Base-by-base conservation (phyloP, 2,329 filamentous ascomycete species). In the Cladosporium sp. region DNA sequence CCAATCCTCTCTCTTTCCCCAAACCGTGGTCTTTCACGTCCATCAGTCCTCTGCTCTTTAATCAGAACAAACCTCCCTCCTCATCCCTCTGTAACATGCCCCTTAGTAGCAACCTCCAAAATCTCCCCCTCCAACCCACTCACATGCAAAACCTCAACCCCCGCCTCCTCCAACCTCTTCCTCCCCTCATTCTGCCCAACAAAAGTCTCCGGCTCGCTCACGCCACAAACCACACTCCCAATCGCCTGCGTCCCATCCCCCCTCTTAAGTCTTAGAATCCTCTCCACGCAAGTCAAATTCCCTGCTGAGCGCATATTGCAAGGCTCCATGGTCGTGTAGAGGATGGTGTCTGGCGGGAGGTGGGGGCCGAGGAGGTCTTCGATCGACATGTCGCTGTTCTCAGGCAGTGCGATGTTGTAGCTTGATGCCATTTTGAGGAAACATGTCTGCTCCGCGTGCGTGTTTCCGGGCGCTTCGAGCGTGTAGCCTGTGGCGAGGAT, bases 301-400 rank as follows among this genome's bases (percentile, higher is more conserved):
- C 88, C 88, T 61, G 84, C 89, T 45, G 89, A 72, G 34, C 89
- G 77, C 61, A 84, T 75, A 47, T 80, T 85, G 65, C 89, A 95
- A 1, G 89, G 89, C 68, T 93, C 93, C 76, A 99, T 89, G 1
- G 91, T 96, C 1, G 95, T 96, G 69, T 96, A 97, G 11, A 99
- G 78, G 3, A 81, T 77, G 1, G 80, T 72, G 1, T 80, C 70
- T 29, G 76, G 69, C 0, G 80, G 76, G 7, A 86, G 61, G 12
- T 75, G 68, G 15, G 72, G 63, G 12, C 69, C 70, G 4, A 89
- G 75, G 0, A 70, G 65, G 47, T 80, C 79, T 57, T 86, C 83
- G 0, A 75, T 55, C 32, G 58, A 61, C 5, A 68, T 53, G 9
- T 20, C 11, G 19, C n/a, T n/a, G n/a, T n/a, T n/a, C n/a, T n/a